These are phyloP conservation scores for Colletotrichum agaves DNA, from an alignment of 2,329 filamentous ascomycete genomes.

Conservation along the genomic window DNA sequence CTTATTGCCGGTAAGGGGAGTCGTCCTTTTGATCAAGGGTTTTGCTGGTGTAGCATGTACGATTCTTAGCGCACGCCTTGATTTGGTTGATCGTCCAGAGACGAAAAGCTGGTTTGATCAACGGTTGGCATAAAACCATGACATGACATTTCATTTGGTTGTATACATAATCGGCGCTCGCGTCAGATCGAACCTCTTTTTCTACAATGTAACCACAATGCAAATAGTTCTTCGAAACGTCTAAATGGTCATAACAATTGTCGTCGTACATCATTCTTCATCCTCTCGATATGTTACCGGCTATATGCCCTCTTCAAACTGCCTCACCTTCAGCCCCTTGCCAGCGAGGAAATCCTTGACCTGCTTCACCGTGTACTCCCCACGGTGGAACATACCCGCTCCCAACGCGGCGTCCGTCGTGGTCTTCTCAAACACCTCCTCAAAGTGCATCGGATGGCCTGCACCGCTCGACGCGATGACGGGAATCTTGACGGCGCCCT, in stretches of 20 bases:
- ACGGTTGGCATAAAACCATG: background rate
- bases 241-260: background rate
- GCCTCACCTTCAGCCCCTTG: conserved; percentile 80
- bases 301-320: conserved; percentile 71
- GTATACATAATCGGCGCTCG: conserved; percentile 19
- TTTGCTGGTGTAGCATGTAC: background rate
- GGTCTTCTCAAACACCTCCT: conserved; percentile 88
- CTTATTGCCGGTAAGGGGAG: background rate
- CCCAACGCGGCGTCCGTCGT: conserved; percentile 91
- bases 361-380: conserved; percentile 92
- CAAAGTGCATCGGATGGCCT: conserved; percentile 87
- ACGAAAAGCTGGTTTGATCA: background rate
- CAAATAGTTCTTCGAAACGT: background rate
- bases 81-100: background rate
- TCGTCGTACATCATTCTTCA: too few relatives aligned
- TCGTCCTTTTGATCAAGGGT: background rate
- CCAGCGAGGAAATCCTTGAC: conserved; percentile 85
- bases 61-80: background rate
- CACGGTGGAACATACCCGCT: conserved; percentile 97
- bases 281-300: conserved; percentile 20
- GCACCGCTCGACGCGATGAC: conserved; percentile 96
- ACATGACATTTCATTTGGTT: background rate
- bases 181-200: conserved; percentile 31
- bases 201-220: conserved; percentile 9
- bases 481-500: conserved; percentile 86